A percentile compares a stretch with the other conserved stretches of the same genome.
Evolutionary conservation across 2,329 filamentous ascomycete genomes (phyloP).

Genomic region (Fusarium bactridioides): DNA sequence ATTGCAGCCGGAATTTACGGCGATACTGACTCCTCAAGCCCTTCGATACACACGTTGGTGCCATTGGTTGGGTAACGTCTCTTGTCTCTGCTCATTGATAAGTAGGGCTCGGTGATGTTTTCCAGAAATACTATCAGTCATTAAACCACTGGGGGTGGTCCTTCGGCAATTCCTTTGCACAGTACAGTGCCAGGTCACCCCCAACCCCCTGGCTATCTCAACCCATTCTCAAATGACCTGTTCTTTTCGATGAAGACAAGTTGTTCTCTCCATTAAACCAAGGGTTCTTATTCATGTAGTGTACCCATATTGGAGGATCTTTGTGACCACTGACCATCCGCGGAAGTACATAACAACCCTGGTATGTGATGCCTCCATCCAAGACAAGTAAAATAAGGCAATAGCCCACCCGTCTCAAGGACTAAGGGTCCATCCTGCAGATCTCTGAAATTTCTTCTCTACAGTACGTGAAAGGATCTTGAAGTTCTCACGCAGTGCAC

Average conservation of each 20-base stretch:
- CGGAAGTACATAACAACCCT: rapidly evolving
- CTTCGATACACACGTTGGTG: background rate
- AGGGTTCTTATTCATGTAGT: rapidly evolving
- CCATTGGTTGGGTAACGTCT: no score
- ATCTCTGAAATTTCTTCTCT: background rate
- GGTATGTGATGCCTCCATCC: background rate
- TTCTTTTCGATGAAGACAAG: rapidly evolving
- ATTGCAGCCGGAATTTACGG: no score
- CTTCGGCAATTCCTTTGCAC: background rate
- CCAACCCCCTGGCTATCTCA: no score
- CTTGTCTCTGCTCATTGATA: rapidly evolving
- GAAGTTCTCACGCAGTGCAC: background rate
- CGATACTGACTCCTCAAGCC: rapidly evolving
- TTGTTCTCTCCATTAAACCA: background rate
- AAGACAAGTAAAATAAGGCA: background rate
- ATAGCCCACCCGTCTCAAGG: no score
- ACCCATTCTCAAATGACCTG: no score
- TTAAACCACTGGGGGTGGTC: background rate
- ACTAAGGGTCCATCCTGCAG: rapidly evolving
- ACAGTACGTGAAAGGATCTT: background rate
- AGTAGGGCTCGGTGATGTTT: no score
- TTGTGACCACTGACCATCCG: background rate
- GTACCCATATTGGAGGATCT: background rate
- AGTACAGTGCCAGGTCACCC: background rate
- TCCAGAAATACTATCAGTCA: background rate